These are phyloP conservation scores for Seminavis robusta DNA, from an alignment of 108 stramenopile species.

Conservation along the genomic window DNA sequence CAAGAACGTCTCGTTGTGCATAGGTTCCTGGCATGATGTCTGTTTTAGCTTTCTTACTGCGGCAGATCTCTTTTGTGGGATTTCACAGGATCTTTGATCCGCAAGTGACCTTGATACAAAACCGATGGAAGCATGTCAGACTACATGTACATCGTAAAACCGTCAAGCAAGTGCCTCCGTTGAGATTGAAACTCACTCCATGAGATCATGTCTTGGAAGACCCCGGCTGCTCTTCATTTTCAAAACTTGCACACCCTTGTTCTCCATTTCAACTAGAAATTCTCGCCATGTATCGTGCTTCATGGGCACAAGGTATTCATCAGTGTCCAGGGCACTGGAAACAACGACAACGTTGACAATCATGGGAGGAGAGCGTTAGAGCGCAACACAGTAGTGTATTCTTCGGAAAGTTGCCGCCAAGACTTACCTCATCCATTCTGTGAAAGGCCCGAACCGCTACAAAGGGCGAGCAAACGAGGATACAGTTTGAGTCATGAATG, in stretches of 20 bases:
- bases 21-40: constrained; percentile 26
- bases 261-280: constrained; percentile 40
- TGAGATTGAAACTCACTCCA: constrained; percentile 26
- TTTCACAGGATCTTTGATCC: too few species aligned
- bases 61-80: too few species aligned
- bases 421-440: constrained; percentile 76
- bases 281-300: constrained; percentile 47
- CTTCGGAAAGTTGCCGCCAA: too few species aligned
- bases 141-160: constrained; percentile 49
- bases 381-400: too few species aligned
- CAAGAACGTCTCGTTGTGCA: constrained; percentile 40
- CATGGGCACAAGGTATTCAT: constrained; percentile 73
- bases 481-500: too few species aligned
- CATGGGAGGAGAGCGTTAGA: too few species aligned
- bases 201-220: constrained; percentile 37
- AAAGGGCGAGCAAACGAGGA: too few species aligned
- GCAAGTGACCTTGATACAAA: constrained; percentile 33
- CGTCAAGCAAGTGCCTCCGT: constrained; percentile 38
- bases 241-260: constrained; percentile 35
- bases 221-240: constrained; percentile 65
- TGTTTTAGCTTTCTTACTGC: too few species aligned
- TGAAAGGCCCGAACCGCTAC: constrained; percentile 61
- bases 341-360: too few species aligned
- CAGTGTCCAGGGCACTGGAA: constrained; percentile 75
- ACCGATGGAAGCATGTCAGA: constrained; percentile 55